Percentiles rank a stretch among this genome's conserved stretches.
Conservation (phyloP, 1,139 yeast species). For the Geotrichum carabidarum region DNA sequence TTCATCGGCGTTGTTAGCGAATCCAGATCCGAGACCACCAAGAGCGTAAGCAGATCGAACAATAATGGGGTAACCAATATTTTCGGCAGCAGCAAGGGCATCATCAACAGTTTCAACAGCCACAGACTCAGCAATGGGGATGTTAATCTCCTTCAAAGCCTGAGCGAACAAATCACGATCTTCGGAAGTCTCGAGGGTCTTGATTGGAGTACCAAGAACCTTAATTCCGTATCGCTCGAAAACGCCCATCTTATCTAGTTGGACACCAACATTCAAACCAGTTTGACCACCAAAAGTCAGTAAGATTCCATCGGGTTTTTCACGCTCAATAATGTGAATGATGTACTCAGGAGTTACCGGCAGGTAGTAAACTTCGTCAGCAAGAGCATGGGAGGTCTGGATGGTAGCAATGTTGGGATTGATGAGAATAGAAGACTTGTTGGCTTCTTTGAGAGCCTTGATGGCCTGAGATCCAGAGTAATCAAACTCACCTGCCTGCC, state of each 20-base stretch:
- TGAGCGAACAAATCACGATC: slow-evolving; percentile 94
- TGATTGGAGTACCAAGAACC: slow-evolving; percentile 95
- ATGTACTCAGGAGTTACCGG: slow-evolving; percentile 97
- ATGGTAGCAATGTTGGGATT: slow-evolving; percentile 98
- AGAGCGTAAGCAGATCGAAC: slow-evolving; percentile 96
- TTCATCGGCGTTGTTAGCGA: slow-evolving; percentile 78
- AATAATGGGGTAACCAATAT: slow-evolving; percentile 91
- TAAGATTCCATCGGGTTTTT: slow-evolving; percentile 90
- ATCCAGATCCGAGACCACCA: slow-evolving; percentile 98
- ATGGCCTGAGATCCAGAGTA: slow-evolving; percentile 73
- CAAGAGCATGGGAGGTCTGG: slow-evolving; percentile 95
- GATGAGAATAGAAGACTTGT: slow-evolving; percentile 88
- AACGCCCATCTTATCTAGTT: slow-evolving; percentile 88
- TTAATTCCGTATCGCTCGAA: slow-evolving; percentile 85
- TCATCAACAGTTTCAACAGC: slow-evolving; percentile 93
- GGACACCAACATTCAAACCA: slow-evolving; percentile 91
- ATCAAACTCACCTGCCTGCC: slow-evolving; percentile 99
- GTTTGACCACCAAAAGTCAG: slow-evolving; percentile 99
- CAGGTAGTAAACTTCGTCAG: slow-evolving; percentile 94
- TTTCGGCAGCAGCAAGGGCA: slow-evolving; percentile 79
- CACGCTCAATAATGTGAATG: slow-evolving; percentile 88
- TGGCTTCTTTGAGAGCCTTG: slow-evolving; percentile 88
- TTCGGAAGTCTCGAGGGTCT: slow-evolving; percentile 91
- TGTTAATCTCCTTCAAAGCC: slow-evolving; percentile 87
- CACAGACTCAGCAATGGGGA: slow-evolving; percentile 92